Base-by-base conservation (phyloP, 192 early-diverging fungal species). In the Backusella morwellensis region DNA sequence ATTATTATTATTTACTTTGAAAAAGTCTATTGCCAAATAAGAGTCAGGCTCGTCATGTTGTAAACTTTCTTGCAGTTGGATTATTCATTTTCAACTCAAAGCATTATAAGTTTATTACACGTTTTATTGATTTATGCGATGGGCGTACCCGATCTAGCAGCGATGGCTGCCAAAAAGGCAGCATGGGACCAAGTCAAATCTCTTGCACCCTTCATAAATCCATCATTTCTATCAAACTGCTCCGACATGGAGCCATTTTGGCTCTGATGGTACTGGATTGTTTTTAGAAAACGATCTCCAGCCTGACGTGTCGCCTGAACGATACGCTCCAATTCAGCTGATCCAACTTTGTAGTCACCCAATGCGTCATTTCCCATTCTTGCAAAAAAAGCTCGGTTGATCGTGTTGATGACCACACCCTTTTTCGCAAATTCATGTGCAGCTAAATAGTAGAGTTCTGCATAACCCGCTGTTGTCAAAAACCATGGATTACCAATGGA, bases 161-260 rank as follows among this genome's bases (percentile, higher is more conserved):
- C 35, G 11, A 70, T 44, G 9, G 86, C 85, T 36, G 83, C 78
- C 21, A 90, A 66, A 32, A 92, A 85, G 0, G 89, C 85, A 0
- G 89, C 91, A 77, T 94, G 90, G 50, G 85, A 88, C 94, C 94
- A 94, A 0, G 94, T 94, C 76, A 95, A 76, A 67, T 93, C 85
- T 1, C 74, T 70, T 12, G 92, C 94, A 1, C 93, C 93, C 1
- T 77, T 82, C n/a, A 85, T 84, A 56, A 78, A 86, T 0, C 94
- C 94, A 19, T 80, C 85, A 36, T 75, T 35, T 11, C 83, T 69
- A 50, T 90, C 70, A 76, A 88, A 90, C 83, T 95, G 92, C 80
- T 95, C 94, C 23, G 81, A 78, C 81, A 93, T 83, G 14, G 81
- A 79, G 19, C 87, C 86, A 67, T 91, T 87, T 0, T 42, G 50